phyloP scores from a whole-genome alignment of 2,329 filamentous ascomycete genomes.

The Pseudogymnoascus sp. region DNA sequence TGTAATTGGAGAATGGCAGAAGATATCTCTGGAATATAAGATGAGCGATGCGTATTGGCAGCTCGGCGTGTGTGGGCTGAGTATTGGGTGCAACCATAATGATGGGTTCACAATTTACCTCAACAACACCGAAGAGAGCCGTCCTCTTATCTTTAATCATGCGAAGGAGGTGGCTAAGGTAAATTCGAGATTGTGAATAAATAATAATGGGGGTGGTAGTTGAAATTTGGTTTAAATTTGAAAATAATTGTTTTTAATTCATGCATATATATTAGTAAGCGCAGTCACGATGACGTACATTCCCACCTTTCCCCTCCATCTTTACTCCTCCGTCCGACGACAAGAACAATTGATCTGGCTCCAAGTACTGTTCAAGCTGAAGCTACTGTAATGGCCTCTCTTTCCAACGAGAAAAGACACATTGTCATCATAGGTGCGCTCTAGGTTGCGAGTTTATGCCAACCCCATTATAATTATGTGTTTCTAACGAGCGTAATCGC shows the following conservation, averaged over 20 bases:
- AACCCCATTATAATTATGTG: background rate
- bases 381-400: background rate
- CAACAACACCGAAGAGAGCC: slow-evolving; percentile 40
- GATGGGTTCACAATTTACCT: slow-evolving; percentile 52
- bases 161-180: slow-evolving; percentile 31
- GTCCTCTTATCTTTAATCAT: slow-evolving; percentile 38
- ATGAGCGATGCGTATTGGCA: slow-evolving; percentile 52
- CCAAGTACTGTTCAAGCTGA: background rate
- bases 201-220: background rate
- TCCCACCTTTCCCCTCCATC: no score
- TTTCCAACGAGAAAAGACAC: slow-evolving; percentile 17
- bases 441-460: background rate
- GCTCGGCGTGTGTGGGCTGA: slow-evolving; percentile 43
- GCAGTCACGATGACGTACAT: no score
- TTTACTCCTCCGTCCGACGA: no score
- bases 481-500: background rate
- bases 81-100: slow-evolving; percentile 47
- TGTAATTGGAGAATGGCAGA: slow-evolving; percentile 44
- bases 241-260: background rate
- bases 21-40: slow-evolving; percentile 39
- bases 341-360: no score
- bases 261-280: background rate
- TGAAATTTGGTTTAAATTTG: background rate
- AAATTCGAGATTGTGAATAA: background rate
- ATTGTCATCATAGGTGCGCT: slow-evolving; percentile 29